Evolutionary conservation across 176 grass and related monocot genomes (phyloP), one percentile per base, ranked within the genome.

Genomic region (Zea luxurians): DNA sequence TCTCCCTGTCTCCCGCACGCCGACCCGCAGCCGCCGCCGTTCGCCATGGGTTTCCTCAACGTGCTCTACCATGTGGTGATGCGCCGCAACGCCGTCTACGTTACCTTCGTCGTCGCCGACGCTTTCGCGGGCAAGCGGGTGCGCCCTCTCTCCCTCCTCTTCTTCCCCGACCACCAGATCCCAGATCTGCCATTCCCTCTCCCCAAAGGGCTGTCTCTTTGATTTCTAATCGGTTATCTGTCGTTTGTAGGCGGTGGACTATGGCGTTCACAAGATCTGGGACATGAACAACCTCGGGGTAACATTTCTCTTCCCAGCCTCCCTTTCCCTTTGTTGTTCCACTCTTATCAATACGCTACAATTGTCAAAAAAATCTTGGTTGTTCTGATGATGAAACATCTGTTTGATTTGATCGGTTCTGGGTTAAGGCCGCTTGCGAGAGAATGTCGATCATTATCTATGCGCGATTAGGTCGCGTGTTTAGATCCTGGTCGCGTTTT

Each of bases 51-150:
- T 10, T 4, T 91, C 53, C 84, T 84, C 86, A 89, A 95, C 61
- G 74, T 71, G 60, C 84, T 95, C 10, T 95, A 95, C 80, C 78
- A 86, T 52, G 89, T 95, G 61, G 83, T 95, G 27, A 95, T 95
- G 92, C 89, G 92, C 48, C 92, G 92, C 60, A 95, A 95, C 83
- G 90, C 89, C 41, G 83, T 95, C 78, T 95, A 95, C 89, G 89
- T 95, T 74, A 95, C 92, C 81, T 95, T 95, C 89, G 92, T 95
- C 60, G 81, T 91, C 74, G 86, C 84, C 38, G 92, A 89, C 36
- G 92, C 92, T 81, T 95, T 95, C 86, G 81, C 89, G 7, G 92
- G 92, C 61, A 84, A 95, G 83, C 81, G 92, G 92, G 92, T 89
- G 80, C 20, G 40, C 61, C 20, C 20, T 61, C 9, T 55, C 76